phyloP scores from a whole-genome alignment of 2,329 filamentous ascomycete species.

The Paraphoma chrysanthemicola region DNA sequence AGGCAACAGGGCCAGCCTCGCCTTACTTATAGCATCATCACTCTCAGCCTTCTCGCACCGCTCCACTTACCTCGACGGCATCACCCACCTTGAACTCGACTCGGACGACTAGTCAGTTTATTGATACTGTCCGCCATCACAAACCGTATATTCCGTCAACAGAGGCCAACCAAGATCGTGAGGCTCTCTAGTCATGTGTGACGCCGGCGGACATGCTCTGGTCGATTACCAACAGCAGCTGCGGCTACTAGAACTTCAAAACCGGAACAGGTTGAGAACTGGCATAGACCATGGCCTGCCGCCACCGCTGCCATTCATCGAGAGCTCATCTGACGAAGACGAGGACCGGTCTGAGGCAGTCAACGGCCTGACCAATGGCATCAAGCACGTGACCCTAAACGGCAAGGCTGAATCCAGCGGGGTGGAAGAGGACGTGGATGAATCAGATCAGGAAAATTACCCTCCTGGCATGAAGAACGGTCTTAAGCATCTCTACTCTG shows the following conservation, averaged over 20 bases:
- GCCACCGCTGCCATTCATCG: background rate
- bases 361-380: slow-evolving; percentile 1
- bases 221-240: background rate
- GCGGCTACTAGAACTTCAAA: background rate
- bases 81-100: too few species aligned
- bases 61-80: too few species aligned
- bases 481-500: slow-evolving; percentile 58
- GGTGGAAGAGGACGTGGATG: slow-evolving; percentile 4
- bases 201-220: background rate
- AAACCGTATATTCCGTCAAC: too few species aligned
- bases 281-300: background rate
- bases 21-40: background rate
- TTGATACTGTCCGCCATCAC: too few species aligned
- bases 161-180: background rate
- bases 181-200: background rate
- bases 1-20: background rate
- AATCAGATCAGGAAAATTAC: slow-evolving; percentile 10
- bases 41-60: background rate
- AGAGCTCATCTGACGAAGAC: background rate
- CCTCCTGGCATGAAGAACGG: slow-evolving; percentile 50
- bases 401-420: slow-evolving; percentile 2
- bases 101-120: too few species aligned
- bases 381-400: slow-evolving; percentile 7
- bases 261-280: background rate
- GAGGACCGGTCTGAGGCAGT: background rate